These are phyloP conservation scores for Balakata baccata DNA, from an alignment of 345 rosid species.

Conservation along the genomic window DNA sequence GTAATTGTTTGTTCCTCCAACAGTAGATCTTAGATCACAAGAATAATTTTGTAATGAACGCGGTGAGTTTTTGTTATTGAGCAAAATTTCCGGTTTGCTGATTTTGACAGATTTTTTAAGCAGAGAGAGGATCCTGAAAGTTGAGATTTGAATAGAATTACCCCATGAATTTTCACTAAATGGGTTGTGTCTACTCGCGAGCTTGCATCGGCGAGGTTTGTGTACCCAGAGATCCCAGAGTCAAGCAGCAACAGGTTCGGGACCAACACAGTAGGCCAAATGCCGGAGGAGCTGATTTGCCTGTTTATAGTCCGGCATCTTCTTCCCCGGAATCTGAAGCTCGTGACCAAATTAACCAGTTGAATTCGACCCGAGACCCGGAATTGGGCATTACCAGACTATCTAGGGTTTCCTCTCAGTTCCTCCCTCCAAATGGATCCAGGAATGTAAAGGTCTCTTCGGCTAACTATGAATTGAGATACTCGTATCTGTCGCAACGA, in stretches of 20 bases:
- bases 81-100: neutral
- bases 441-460: slow-evolving; percentile 60
- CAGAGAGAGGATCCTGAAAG: neutral
- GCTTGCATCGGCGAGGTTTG: slow-evolving; percentile 93
- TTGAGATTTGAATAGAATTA: neutral
- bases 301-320: slow-evolving; percentile 53
- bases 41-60: slow-evolving; percentile 8
- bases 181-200: slow-evolving; percentile 96
- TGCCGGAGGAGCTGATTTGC: slow-evolving; percentile 29
- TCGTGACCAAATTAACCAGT: slow-evolving; percentile 49
- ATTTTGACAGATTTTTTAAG: neutral
- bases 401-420: slow-evolving; percentile 91
- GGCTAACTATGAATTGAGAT: slow-evolving; percentile 57
- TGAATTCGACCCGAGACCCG: slow-evolving; percentile 40
- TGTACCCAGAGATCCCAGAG: slow-evolving; percentile 51
- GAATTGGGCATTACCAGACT: slow-evolving; percentile 75
- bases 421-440: slow-evolving; percentile 85
- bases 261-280: slow-evolving; percentile 16
- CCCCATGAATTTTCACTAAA: slow-evolving; percentile 31
- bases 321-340: slow-evolving; percentile 43
- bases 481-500: slow-evolving; percentile 80
- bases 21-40: slow-evolving; percentile 7
- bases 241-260: slow-evolving; percentile 20
- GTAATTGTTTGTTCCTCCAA: slow-evolving; percentile 4
- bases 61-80: neutral